Evolutionary conservation across 352 stramenopile genomes (phyloP), one percentile per base, ranked within the genome.

Genomic region (Phytophthora litchii): DNA sequence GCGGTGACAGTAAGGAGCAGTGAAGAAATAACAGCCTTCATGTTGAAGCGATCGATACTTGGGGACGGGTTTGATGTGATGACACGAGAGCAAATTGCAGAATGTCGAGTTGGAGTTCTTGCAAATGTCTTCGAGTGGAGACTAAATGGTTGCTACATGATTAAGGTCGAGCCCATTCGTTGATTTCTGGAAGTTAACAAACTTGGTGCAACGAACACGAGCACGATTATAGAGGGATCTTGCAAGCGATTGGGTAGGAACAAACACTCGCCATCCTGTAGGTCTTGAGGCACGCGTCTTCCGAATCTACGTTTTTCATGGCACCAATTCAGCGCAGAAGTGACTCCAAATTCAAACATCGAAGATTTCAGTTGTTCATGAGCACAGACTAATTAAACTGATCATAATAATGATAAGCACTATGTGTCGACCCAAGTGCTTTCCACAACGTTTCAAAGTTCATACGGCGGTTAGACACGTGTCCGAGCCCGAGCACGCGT

Each of bases 11-110:
- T 14, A 13, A 72, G 32, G 4, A 61, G 20, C 31, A 54, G 41
- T 6, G 53, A 54, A 1, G 23, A 50, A 19, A 45, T 32, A 36
- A 32, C 23, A 41, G 34, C 13, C 58, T 72, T 72, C 58, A 69
- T 72, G 10, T 37, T 52, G 23, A 32, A 17, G 23, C 13, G 42
- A 9, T 48, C 23, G 23, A 25, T 11, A 36, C 5, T 11, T 14
- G 7, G 23, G 36, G 16, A 21, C 0, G 23, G 6, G 43, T 23
- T 35, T 31, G 36, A 23, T 48, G 44, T 48, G 25, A 3, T 21
- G 20, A 32, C 21, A 11, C 1, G 13, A 34, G 16, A 50, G 49
- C 32, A 54, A 64, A 60, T 59, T 58, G 34, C 5, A 46, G 35
- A 64, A 52, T 71, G 57, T 42, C 35, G 16, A 45, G 7, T 19